Conservation (phyloP, 257 asterid genomes). For the Jasminum sambac region DNA sequence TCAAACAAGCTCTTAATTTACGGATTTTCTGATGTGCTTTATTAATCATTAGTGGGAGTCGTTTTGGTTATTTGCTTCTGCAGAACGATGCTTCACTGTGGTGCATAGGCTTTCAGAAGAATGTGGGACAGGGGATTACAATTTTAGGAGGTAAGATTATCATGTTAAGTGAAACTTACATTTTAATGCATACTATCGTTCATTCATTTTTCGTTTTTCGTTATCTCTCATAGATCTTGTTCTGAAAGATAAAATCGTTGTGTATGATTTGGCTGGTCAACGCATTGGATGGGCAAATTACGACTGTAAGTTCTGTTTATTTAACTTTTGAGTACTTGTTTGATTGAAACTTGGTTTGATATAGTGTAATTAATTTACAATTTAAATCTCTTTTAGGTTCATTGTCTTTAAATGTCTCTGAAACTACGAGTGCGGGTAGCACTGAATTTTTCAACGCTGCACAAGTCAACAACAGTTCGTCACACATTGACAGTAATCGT, state of each 20-base stretch:
- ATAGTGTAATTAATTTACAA: neutral
- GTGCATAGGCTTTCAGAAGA: constrained; percentile 93
- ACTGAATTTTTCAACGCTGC: constrained; percentile 74
- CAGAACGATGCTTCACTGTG: constrained; percentile 90
- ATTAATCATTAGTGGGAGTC: neutral
- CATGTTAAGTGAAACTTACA: neutral
- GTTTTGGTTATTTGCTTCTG: constrained; percentile 11
- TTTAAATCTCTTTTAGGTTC: constrained; percentile 54
- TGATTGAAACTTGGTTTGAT: neutral
- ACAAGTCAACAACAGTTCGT: constrained; percentile 40
- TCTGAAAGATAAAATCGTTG: constrained; percentile 81
- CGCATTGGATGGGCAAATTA: constrained; percentile 90
- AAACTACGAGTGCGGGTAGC: constrained; percentile 49
- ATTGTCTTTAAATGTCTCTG: constrained; percentile 67
- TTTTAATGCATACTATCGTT: neutral
- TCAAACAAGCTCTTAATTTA: neutral
- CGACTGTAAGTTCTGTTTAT: constrained; percentile 74
- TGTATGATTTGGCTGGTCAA: constrained; percentile 78
- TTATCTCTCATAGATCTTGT: constrained; percentile 66
- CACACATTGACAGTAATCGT: constrained; percentile 11
- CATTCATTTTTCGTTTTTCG: neutral
- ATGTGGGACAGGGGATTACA: constrained; percentile 72
- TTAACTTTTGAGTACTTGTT: neutral
- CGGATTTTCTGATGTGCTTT: neutral
- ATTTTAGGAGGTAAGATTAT: constrained; percentile 84